A percentile compares a stretch with the other conserved stretches of the same genome.
Evolutionary conservation across 345 rosid species (phyloP).

Genomic region (Boechera divaricarpa): DNA sequence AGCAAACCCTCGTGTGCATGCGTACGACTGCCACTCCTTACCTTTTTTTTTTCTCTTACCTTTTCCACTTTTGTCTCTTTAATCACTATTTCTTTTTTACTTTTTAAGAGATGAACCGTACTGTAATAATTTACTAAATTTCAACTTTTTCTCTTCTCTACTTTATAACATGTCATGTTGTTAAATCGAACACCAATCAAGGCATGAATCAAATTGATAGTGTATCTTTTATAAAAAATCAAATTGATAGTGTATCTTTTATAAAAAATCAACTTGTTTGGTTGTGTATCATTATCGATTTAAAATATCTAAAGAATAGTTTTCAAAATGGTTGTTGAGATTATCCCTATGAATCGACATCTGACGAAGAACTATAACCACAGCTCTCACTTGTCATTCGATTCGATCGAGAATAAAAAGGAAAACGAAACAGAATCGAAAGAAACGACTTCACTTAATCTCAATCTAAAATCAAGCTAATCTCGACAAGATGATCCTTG

Average conservation of each 20-base stretch:
- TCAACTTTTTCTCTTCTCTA: too few relatives aligned
- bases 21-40: constrained; percentile 24
- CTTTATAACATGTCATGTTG: background rate
- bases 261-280: background rate
- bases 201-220: background rate
- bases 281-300: background rate
- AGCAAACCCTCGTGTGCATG: constrained; percentile 59
- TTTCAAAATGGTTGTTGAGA: background rate
- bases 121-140: background rate
- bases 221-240: too few relatives aligned
- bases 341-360: background rate
- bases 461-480: background rate
- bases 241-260: background rate
- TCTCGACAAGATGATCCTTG: background rate
- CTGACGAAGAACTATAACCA: background rate
- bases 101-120: background rate
- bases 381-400: background rate
- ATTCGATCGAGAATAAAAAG: background rate
- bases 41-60: constrained; percentile 24
- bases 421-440: background rate
- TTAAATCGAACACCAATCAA: background rate
- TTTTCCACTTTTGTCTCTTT: constrained; percentile 16
- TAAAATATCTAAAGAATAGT: background rate
- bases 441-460: background rate
- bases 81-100: background rate